Conservation (phyloP, 495 filamentous ascomycete genomes). For the Recurvomyces mirabilis region DNA sequence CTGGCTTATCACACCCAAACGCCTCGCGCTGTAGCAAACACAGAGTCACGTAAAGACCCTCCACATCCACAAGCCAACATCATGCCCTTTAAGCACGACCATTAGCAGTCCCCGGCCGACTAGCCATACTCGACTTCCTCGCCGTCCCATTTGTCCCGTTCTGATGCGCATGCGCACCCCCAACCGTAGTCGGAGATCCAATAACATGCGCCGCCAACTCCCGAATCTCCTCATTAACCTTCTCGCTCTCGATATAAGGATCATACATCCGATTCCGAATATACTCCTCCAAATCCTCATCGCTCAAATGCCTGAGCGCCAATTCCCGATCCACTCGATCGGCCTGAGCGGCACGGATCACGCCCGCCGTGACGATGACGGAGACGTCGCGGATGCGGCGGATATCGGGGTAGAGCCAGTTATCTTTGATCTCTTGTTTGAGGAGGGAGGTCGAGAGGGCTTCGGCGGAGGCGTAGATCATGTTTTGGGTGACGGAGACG, state of each 20-base stretch:
- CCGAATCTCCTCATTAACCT: conserved; percentile 24
- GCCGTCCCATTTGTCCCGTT: too few species aligned
- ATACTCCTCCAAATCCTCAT: conserved; percentile 64
- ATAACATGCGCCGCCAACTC: conserved; percentile 12
- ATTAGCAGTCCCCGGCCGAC: not conserved
- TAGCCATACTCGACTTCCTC: too few species aligned
- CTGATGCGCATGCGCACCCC: not conserved
- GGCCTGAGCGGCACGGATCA: conserved; percentile 82
- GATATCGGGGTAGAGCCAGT: conserved; percentile 87
- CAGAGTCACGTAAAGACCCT: too few species aligned
- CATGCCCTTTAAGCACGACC: too few species aligned
- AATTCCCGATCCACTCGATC: conserved; percentile 74
- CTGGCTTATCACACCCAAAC: too few species aligned
- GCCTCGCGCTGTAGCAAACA: too few species aligned
- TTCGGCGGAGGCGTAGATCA: conserved; percentile 86
- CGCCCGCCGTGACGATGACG: conserved; percentile 75
- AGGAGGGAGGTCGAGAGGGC: conserved; percentile 71
- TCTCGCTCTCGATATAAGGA: conserved; percentile 39
- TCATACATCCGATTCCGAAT: conserved; percentile 78
- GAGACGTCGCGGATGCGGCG: conserved; percentile 83
- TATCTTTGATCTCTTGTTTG: conserved; percentile 64
- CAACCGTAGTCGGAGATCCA: not conserved
- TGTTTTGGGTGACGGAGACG: conserved; percentile 79
- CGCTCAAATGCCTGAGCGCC: conserved; percentile 55
- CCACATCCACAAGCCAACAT: too few species aligned